Percentiles rank a stretch among this genome's conserved stretches.
phyloP scores from a whole-genome alignment of 2,329 filamentous ascomycete species.

The Claviceps purpurea region DNA sequence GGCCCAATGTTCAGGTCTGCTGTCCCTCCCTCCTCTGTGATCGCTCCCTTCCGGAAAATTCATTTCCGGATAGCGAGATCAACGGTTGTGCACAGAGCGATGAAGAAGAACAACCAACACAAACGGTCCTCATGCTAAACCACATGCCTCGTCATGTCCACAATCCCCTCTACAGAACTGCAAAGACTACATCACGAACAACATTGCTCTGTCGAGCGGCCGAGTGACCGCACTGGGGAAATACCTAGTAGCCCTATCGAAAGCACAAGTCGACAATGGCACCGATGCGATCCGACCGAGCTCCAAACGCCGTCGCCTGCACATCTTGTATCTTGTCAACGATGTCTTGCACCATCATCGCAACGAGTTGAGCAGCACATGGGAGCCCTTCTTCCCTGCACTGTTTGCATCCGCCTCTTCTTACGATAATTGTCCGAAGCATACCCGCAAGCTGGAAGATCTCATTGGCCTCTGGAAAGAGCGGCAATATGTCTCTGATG shows the following conservation, averaged over 20 bases:
- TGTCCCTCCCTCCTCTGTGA: background rate
- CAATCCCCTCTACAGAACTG: constrained; percentile 46
- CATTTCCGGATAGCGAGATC: background rate
- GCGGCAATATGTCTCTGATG: constrained; percentile 44
- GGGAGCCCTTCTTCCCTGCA: constrained; percentile 47
- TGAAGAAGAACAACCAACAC: background rate
- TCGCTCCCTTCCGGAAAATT: background rate
- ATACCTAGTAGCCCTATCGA: constrained; percentile 58
- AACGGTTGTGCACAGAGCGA: background rate
- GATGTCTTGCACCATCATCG: constrained; percentile 60
- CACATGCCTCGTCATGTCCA: constrained; percentile 1
- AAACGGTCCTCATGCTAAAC: constrained; percentile 7
- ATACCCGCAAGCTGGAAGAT: constrained; percentile 48
- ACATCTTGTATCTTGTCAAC: constrained; percentile 66
- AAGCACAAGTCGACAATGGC: constrained; percentile 20
- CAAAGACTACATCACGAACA: constrained; percentile 71
- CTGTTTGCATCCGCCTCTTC: constrained; percentile 46
- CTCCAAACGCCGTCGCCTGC: constrained; percentile 54
- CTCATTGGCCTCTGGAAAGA: constrained; percentile 61
- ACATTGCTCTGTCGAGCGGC: constrained; percentile 53
- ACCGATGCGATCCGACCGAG: constrained; percentile 32
- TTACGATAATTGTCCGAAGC: constrained; percentile 49
- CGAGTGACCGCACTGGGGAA: constrained; percentile 58
- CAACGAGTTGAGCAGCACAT: constrained; percentile 37
- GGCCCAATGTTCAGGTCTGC: constrained; percentile 82